Base-by-base conservation (phyloP, 257 asterid species). In the Voacanga thouarsii region DNA sequence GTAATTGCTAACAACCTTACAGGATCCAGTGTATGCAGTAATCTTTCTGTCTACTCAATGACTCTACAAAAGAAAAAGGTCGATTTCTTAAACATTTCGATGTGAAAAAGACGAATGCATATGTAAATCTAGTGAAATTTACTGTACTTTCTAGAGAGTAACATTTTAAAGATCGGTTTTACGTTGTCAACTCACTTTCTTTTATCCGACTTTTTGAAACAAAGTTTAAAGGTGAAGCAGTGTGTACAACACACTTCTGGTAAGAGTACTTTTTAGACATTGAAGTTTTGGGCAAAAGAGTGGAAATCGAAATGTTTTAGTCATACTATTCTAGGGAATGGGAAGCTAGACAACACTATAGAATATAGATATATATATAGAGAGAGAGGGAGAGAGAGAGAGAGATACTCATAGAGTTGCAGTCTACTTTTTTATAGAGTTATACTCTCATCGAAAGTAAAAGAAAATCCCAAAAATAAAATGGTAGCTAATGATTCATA, bases 161-260 rank as follows among this genome's bases (percentile, higher is more conserved):
- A 19, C 9, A n/a, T 5, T 24, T 60, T 9, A 60, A 10, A 7
- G 16, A 53, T 55, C 50, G 26, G 45, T 69, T 71, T 71, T 8
- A 37, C 43, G 69, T 69, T 49, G 23, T 26, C 19, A 56, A 26
- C 70, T 12, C 4, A 77, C 33, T n/a, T 12, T 67, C 21, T 50
- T 41, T n/a, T 0, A 21, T 33, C 49, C 18, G 7, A 51, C 43
- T 61, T 78, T 71, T 78, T 10, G 37, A 61, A 3, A 74, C 39
- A 26, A 61, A 63, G 44, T 63, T 12, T 21, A 26, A 71, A 78
- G 77, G 47, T 60, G 71, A 39, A 56, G 64, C 33, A 23, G 47
- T 43, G 26, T 45, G 24, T 78, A 5, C 72, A 5, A 61, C 57
- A 60, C 73, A 53, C 37, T 18, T 23, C 57, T 0, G 30, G 64